These are phyloP conservation scores for Somion occarium DNA, from an alignment of 1,284 basidiomycete species.

Conservation along the genomic window DNA sequence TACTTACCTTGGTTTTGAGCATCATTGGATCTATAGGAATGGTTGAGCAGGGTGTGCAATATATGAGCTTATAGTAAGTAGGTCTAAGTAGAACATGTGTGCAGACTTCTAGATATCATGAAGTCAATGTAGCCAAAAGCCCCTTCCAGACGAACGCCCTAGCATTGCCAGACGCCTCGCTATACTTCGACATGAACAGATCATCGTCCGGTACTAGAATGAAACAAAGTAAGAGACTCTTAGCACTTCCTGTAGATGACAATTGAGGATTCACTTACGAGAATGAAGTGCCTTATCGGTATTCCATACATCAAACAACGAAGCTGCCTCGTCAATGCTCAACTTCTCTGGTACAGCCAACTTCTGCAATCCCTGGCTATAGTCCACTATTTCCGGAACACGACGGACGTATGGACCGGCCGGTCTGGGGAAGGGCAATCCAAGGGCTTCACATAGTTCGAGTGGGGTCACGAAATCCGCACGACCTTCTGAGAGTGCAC, in stretches of 20 bases:
- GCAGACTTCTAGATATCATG: slow-evolving; percentile 10
- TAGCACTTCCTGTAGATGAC: not conserved
- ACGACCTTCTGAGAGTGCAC: slow-evolving; percentile 57
- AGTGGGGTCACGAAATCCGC: slow-evolving; percentile 48
- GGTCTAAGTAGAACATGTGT: no score
- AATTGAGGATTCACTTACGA: slow-evolving; percentile 33
- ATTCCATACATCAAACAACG: slow-evolving; percentile 69
- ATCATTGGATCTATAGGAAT: no score
- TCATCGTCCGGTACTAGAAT: slow-evolving; percentile 51
- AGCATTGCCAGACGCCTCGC: slow-evolving; percentile 68
- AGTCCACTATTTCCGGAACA: slow-evolving; percentile 40
- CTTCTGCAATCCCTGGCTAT: slow-evolving; percentile 48
- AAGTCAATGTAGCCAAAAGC: slow-evolving; percentile 37
- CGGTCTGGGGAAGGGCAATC: slow-evolving; percentile 33
- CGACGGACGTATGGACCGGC: slow-evolving; percentile 47
- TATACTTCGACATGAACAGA: slow-evolving; percentile 67
- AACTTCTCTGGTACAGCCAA: slow-evolving; percentile 56
- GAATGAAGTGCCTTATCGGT: slow-evolving; percentile 46
- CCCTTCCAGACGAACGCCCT: slow-evolving; percentile 74
- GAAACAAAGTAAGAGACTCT: not conserved
- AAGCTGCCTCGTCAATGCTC: slow-evolving; percentile 56
- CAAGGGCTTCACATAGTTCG: slow-evolving; percentile 57
- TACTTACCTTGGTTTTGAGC: no score
- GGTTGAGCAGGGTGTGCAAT: no score
- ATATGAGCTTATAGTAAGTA: no score